Evolutionary conservation across 768 basidiomycete genomes (phyloP).

Genomic region (Calvatia gigantea): DNA sequence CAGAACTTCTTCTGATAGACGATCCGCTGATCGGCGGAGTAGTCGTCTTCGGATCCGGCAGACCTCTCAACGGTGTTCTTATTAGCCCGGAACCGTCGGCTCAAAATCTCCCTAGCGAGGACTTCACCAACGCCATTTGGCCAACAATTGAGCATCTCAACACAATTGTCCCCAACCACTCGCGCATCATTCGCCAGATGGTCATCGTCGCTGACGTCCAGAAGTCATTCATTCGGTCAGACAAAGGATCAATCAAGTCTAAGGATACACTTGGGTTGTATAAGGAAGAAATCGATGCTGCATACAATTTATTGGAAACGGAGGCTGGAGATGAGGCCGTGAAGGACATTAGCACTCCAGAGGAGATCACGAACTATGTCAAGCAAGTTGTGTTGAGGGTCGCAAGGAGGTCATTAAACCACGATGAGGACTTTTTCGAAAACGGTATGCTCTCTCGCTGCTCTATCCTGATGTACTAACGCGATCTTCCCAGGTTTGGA

Average conservation of each 20-base stretch:
- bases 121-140: slow-evolving; percentile 19
- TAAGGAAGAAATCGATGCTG: slow-evolving; percentile 20
- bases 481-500: slow-evolving; percentile 7
- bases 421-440: slow-evolving; percentile 12
- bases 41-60: slow-evolving; percentile 22
- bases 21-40: slow-evolving; percentile 18
- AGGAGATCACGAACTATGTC: slow-evolving; percentile 9
- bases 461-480: background rate
- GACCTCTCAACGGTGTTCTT: slow-evolving; percentile 21
- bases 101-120: background rate
- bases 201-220: slow-evolving; percentile 18
- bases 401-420: background rate
- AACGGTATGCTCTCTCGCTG: background rate
- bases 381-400: background rate
- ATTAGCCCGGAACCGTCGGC: slow-evolving; percentile 12
- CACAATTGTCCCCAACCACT: slow-evolving; percentile 21
- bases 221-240: slow-evolving; percentile 21
- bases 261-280: slow-evolving; percentile 20
- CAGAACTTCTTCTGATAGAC: slow-evolving; percentile 19
- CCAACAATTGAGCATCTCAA: slow-evolving; percentile 22
- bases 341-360: background rate
- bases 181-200: slow-evolving; percentile 21
- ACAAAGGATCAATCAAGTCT: slow-evolving; percentile 22
- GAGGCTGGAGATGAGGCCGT: slow-evolving; percentile 1
- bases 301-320: slow-evolving; percentile 18